phyloP scores from a whole-genome alignment of 805 yeast species.

The Candida piceae region DNA sequence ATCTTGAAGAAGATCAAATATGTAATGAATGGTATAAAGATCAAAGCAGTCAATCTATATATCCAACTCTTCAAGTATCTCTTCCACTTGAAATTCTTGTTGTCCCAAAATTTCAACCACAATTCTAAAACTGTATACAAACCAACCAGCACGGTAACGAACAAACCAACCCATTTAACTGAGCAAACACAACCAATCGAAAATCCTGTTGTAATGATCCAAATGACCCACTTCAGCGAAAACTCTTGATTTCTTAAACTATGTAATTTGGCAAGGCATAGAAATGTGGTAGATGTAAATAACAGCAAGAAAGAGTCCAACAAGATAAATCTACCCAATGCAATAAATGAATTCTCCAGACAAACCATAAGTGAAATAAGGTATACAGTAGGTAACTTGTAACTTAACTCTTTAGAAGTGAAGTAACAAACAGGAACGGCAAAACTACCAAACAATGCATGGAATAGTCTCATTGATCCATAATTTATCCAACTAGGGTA shows the following conservation, averaged over 20 bases:
- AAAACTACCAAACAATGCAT: constrained; percentile 60
- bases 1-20: constrained; percentile 72
- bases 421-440: constrained; percentile 69
- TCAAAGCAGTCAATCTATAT: constrained; percentile 58
- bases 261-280: constrained; percentile 53
- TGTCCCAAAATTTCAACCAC: constrained; percentile 87
- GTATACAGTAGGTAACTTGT: constrained; percentile 48
- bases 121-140: constrained; percentile 81
- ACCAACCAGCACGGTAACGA: constrained; percentile 87
- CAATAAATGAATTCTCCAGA: constrained; percentile 64
- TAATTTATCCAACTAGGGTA: constrained; percentile 62
- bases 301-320: constrained; percentile 73
- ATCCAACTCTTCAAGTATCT: constrained; percentile 64
- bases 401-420: constrained; percentile 57
- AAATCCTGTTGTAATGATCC: constrained; percentile 60
- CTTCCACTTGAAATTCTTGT: constrained; percentile 36
- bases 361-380: constrained; percentile 58
- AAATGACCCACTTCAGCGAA: constrained; percentile 37
- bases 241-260: constrained; percentile 38
- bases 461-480: constrained; percentile 64
- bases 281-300: constrained; percentile 68
- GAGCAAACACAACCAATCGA: constrained; percentile 81
- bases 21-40: constrained; percentile 64
- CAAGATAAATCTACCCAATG: constrained; percentile 68
- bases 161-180: constrained; percentile 82